phyloP scores from a whole-genome alignment of 1,139 yeast species.

The Saccharomyces uvarum region DNA sequence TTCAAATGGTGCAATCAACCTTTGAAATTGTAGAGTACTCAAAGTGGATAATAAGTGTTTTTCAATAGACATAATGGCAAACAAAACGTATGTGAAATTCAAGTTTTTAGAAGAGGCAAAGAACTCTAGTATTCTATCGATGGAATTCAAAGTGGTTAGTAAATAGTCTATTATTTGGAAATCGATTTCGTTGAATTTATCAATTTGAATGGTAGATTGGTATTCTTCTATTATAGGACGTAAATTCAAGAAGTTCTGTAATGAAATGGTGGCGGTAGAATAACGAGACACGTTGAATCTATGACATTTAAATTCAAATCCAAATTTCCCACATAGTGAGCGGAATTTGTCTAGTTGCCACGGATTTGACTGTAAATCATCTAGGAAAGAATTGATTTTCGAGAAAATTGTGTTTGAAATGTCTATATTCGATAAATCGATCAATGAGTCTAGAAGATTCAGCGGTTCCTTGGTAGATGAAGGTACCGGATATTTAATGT shows the following conservation, averaged over 20 bases:
- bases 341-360: slow-evolving; percentile 16
- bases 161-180: slow-evolving; percentile 5
- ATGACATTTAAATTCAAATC: slow-evolving; percentile 2
- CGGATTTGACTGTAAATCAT: slow-evolving; percentile 10
- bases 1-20: slow-evolving; percentile 8
- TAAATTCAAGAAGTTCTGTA: slow-evolving; percentile 8
- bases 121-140: slow-evolving; percentile 11
- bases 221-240: slow-evolving; percentile 8
- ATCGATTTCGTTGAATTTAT: slow-evolving; percentile 9
- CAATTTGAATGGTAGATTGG: slow-evolving; percentile 4
- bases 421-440: slow-evolving; percentile 9
- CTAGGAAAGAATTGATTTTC: slow-evolving; percentile 10
- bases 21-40: slow-evolving; percentile 6
- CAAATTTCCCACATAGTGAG: slow-evolving; percentile 5
- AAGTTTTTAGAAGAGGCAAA: slow-evolving; percentile 8
- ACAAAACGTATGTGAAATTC: slow-evolving; percentile 12
- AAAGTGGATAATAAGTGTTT: slow-evolving; percentile 9
- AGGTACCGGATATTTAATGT: not conserved
- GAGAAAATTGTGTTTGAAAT: slow-evolving; percentile 11
- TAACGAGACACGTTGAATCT: slow-evolving; percentile 10
- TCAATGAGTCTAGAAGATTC: slow-evolving; percentile 8
- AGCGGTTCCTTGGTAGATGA: not conserved
- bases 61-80: slow-evolving; percentile 12
- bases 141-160: slow-evolving; percentile 6
- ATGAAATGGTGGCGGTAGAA: slow-evolving; percentile 12